Base-by-base conservation (phyloP, 2,329 filamentous ascomycete species). In the Ambrosiella beaveri region DNA sequence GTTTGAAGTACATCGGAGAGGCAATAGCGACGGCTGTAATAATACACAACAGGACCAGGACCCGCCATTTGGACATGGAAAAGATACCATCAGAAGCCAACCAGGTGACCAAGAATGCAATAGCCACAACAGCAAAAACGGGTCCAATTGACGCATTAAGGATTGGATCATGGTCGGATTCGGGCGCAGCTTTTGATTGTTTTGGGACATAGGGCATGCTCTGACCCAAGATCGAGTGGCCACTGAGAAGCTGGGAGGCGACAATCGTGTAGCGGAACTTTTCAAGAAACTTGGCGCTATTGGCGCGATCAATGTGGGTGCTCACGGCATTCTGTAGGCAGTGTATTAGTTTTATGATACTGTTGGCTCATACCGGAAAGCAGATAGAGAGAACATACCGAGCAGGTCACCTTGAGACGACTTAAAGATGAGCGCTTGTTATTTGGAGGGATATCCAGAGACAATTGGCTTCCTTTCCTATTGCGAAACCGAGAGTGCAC, bases 231-330 rank as follows among this genome's bases (percentile, higher is more conserved):
- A 78, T 80, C 3, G 79, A 77, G 63, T 85, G 79, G 45, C 85
- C 85, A 65, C 81, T 88, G 45, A 96, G 75, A 12, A 96, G 77
- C 68, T 95, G 89, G 19, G 90, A 96, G 55, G 89, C 89, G 66
- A 96, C 86, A 63, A 96, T 87, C 19, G 87, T 85, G 71, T 96
- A 96, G 62, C 90, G 86, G 66, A 96, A 96, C 66, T 89, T 86
- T 70, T 96, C 90, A 60, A 95, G 77, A 65, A 96, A 95, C 63
- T 83, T 84, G 64, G 84, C 78, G 67, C 90, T 94, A 64, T 95
- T 89, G 64, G 80, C 81, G 63, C 84, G 78, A 58, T 86, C 84
- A 62, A 95, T 77, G 61, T 80, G 79, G 45, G 84, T 82, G 63
- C 85, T 85, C 59, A 90, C 77, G 8, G 79, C 84, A 64, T 77